A percentile compares a stretch with the other conserved stretches of the same genome.
These are phyloP conservation scores for Pseudozyma hubeiensis DNA, from an alignment of 1,284 basidiomycete species.

Conservation along the genomic window DNA sequence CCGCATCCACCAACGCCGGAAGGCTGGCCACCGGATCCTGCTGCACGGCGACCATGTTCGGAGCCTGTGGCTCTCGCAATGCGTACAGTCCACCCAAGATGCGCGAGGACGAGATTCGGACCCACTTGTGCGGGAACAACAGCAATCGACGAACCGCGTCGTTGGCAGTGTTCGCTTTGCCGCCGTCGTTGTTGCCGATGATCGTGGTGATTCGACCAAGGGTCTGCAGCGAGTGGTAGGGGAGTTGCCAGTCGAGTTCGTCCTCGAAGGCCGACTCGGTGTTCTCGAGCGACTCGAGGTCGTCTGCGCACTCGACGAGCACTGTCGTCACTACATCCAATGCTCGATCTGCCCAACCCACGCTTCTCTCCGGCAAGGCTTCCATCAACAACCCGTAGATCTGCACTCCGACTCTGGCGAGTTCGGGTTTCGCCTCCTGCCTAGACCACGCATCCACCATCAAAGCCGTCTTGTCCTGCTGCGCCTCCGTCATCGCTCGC, in stretches of 20 bases:
- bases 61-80: conserved; percentile 15
- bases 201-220: conserved; percentile 23
- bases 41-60: conserved; percentile 49
- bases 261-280: conserved; percentile 70
- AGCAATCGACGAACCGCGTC: conserved; percentile 78
- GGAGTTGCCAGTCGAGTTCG: conserved; percentile 80
- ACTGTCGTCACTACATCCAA: conserved; percentile 32
- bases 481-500: conserved; percentile 76
- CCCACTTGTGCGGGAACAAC: conserved; percentile 93
- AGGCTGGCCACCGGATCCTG: conserved; percentile 72
- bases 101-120: conserved; percentile 83
- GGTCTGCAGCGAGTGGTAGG: conserved; percentile 77
- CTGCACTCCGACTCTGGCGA: conserved; percentile 81
- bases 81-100: conserved; percentile 79
- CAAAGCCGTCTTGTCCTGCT: conserved; percentile 75
- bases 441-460: conserved; percentile 84
- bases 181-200: conserved; percentile 5
- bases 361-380: conserved; percentile 61
- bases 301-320: conserved; percentile 46
- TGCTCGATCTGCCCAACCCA: conserved; percentile 35
- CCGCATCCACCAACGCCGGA: conserved; percentile 77
- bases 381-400: conserved; percentile 71
- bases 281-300: conserved; percentile 50
- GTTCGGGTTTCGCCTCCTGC: conserved; percentile 74
- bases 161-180: conserved; percentile 12